A percentile compares a stretch with the other conserved stretches of the same genome.
phyloP scores from a whole-genome alignment of 805 yeast species.

The Yarrowia sp. region DNA sequence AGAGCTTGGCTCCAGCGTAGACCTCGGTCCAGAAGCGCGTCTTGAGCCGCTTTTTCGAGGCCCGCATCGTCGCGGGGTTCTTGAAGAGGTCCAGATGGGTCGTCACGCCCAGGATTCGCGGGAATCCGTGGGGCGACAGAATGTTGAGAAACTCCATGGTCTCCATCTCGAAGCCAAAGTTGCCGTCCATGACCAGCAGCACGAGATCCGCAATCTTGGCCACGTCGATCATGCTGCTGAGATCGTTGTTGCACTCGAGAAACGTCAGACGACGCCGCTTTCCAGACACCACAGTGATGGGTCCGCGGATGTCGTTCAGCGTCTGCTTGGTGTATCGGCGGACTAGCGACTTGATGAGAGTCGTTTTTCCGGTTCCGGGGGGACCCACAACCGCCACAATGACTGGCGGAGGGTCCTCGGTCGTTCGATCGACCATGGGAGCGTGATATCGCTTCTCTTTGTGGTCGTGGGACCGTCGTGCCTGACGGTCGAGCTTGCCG shows the following conservation, averaged over 20 bases:
- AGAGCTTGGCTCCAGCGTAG: slow-evolving; percentile 94
- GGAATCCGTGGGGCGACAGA: slow-evolving; percentile 99
- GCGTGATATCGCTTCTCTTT: slow-evolving; percentile 86
- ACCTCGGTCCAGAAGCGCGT: slow-evolving; percentile 99
- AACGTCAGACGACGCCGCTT: slow-evolving; percentile 89
- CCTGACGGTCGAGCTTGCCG: slow-evolving; percentile 78
- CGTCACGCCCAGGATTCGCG: slow-evolving; percentile 90
- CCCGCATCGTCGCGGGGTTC: slow-evolving; percentile 81
- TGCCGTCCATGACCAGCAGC: slow-evolving; percentile 86
- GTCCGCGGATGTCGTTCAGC: slow-evolving; percentile 84
- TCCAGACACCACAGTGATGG: slow-evolving; percentile 94
- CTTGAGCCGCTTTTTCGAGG: slow-evolving; percentile 86
- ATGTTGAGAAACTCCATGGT: slow-evolving; percentile 97
- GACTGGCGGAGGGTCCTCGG: slow-evolving; percentile 97
- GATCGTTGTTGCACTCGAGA: slow-evolving; percentile 86
- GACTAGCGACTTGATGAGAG: slow-evolving; percentile 83
- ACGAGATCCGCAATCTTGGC: slow-evolving; percentile 95
- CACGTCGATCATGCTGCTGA: slow-evolving; percentile 93
- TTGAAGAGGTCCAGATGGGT: slow-evolving; percentile 95
- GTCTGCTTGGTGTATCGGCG: slow-evolving; percentile 85
- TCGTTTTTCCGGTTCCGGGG: slow-evolving; percentile 97
- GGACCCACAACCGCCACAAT: slow-evolving; percentile 98
- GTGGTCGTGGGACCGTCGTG: slow-evolving; percentile 77
- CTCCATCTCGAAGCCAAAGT: slow-evolving; percentile 98
- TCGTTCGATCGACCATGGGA: slow-evolving; percentile 96